A percentile compares a stretch with the other conserved stretches of the same genome.
phyloP scores from a whole-genome alignment of 495 filamentous ascomycete species.

The Cairneyella variabilis region DNA sequence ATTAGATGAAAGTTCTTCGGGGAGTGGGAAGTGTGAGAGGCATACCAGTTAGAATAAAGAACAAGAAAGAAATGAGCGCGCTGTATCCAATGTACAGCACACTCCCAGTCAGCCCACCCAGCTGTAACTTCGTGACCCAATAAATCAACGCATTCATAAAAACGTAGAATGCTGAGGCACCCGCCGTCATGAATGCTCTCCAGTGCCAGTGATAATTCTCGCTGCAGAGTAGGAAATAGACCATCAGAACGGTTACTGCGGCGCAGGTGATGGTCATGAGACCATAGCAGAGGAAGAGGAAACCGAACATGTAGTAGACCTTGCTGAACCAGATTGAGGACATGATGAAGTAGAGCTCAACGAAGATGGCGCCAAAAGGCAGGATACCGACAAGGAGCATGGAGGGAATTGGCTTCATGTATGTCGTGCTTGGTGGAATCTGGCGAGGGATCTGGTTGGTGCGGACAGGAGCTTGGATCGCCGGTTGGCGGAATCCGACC shows the following conservation, averaged over 20 bases:
- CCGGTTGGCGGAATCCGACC: conserved; percentile 71
- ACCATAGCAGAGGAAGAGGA: conserved; percentile 95
- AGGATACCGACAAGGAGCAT: conserved; percentile 87
- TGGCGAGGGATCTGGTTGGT: conserved; percentile 98
- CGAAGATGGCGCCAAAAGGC: conserved; percentile 93
- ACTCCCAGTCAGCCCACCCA: conserved; percentile 78
- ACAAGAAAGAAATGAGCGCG: conserved; percentile 79
- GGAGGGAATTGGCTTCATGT: conserved; percentile 78
- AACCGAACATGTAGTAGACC: conserved; percentile 99
- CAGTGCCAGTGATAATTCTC: conserved; percentile 99
- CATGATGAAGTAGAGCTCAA: conserved; percentile 98
- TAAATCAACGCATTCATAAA: conserved; percentile 86
- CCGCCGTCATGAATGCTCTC: conserved; percentile 85
- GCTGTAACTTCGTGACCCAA: conserved; percentile 78
- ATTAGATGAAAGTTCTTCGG: conserved; percentile 17
- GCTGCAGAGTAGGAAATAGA: conserved; percentile 91
- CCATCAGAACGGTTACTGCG: conserved; percentile 83
- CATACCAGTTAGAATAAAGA: conserved; percentile 90
- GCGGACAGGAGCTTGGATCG: conserved; percentile 75
- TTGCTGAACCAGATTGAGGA: conserved; percentile 95
- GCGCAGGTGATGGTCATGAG: conserved; percentile 96
- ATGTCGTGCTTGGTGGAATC: conserved; percentile 77
- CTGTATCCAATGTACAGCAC: conserved; percentile 95
- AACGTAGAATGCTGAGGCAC: conserved; percentile 83
- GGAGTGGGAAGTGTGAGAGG: conserved; percentile 21